These are phyloP conservation scores for Murraya koenigii DNA, from an alignment of 345 rosid genomes.

Conservation along the genomic window DNA sequence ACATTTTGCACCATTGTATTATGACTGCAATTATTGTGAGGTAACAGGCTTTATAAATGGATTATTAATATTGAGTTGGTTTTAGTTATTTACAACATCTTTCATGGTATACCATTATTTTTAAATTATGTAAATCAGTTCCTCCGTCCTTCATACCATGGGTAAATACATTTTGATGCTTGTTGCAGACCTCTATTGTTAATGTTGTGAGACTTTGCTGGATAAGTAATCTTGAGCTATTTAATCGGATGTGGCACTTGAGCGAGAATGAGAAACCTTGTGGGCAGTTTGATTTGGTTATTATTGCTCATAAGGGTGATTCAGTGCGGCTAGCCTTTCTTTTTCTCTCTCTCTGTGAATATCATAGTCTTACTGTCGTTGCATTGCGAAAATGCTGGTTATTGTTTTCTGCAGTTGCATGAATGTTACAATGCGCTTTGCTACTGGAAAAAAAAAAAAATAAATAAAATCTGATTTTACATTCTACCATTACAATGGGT, in stretches of 20 bases:
- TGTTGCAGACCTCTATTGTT: constrained; percentile 57
- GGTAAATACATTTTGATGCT: constrained; percentile 17
- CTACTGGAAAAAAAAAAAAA: not conserved
- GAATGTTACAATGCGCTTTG: too few species aligned
- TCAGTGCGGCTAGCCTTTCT: constrained; percentile 6
- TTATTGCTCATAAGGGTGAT: constrained; percentile 94
- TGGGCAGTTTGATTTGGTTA: constrained; percentile 73
- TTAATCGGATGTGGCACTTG: constrained; percentile 88
- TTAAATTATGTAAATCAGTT: not conserved
- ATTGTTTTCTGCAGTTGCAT: not conserved
- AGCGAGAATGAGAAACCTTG: constrained; percentile 76
- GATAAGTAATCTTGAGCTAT: constrained; percentile 82
- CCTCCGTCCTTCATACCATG: not conserved
- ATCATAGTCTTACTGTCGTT: not conserved
- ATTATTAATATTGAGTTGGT: not conserved
- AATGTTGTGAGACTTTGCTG: constrained; percentile 88
- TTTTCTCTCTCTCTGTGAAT: constrained; percentile 2
- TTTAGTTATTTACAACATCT: not conserved
- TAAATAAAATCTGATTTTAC: not conserved
- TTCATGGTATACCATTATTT: not conserved
- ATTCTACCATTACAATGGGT: not conserved
- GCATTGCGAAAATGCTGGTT: not conserved
- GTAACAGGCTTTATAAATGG: not conserved
- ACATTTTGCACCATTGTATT: not conserved
- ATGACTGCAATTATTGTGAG: not conserved